Evolutionary conservation across 192 early-diverging fungal species (phyloP).

Genomic region (Cetraspora pellucida): DNA sequence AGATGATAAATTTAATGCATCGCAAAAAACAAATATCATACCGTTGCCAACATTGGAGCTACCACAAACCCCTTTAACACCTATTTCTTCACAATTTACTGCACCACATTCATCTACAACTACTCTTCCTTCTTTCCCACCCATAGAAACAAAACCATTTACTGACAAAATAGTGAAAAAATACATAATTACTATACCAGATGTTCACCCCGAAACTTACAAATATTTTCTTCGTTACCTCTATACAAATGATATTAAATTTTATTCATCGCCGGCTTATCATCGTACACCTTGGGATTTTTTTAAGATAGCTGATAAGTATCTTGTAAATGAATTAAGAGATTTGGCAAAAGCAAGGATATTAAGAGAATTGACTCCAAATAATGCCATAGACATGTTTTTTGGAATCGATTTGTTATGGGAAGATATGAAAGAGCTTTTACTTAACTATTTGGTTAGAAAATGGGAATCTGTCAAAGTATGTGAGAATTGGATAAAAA

Average conservation of each 20-base stretch:
- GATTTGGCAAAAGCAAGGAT: slow-evolving; percentile 18
- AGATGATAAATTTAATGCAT: too few relatives aligned
- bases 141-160: not conserved
- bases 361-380: not conserved
- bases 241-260: slow-evolving; percentile 25
- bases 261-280: not conserved
- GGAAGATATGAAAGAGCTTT: slow-evolving; percentile 11
- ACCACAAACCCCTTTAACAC: too few relatives aligned
- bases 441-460: slow-evolving; percentile 8
- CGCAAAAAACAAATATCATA: too few relatives aligned
- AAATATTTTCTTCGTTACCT: slow-evolving; percentile 8
- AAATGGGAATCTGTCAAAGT: slow-evolving; percentile 11
- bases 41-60: too few relatives aligned
- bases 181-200: slow-evolving; percentile 1
- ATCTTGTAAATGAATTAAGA: slow-evolving; percentile 18
- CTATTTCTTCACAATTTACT: too few relatives aligned
- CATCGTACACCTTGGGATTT: not conserved
- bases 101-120: too few relatives aligned
- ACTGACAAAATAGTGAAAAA: not conserved
- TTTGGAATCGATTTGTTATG: slow-evolving; percentile 4
- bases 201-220: slow-evolving; percentile 28
- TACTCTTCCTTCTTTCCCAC: too few relatives aligned
- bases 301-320: slow-evolving; percentile 28
- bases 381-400: not conserved
- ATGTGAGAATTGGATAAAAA: too few relatives aligned